phyloP scores from a whole-genome alignment of 2,329 filamentous ascomycete species.

The Exophiala alcalophila region DNA sequence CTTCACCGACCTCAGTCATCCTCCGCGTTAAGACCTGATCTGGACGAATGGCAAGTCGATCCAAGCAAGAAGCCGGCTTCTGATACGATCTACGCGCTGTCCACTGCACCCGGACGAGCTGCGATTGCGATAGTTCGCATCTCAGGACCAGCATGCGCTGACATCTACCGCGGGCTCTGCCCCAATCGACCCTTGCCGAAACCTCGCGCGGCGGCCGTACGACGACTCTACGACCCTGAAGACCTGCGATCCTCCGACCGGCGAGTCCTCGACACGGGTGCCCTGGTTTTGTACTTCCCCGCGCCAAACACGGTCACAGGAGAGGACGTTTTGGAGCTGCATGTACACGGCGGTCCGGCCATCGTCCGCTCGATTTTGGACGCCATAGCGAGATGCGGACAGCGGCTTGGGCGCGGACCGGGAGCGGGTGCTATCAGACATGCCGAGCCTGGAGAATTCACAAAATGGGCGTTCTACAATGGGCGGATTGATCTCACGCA shows the following conservation, averaged over 20 bases:
- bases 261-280: constrained; percentile 66
- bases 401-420: background rate
- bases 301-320: constrained; percentile 80
- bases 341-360: constrained; percentile 88
- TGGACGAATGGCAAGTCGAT: constrained; percentile 8
- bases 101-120: constrained; percentile 77
- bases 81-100: constrained; percentile 84
- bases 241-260: constrained; percentile 38
- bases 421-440: constrained; percentile 67
- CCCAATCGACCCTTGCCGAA: constrained; percentile 54
- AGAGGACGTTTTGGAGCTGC: constrained; percentile 86
- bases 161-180: constrained; percentile 65
- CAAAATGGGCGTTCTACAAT: constrained; percentile 85
- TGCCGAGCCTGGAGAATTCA: constrained; percentile 94
- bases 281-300: constrained; percentile 80
- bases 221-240: constrained; percentile 66
- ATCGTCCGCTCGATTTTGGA: constrained; percentile 81
- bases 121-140: constrained; percentile 88
- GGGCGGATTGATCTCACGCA: constrained; percentile 81
- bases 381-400: constrained; percentile 60
- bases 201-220: constrained; percentile 65
- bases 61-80: background rate
- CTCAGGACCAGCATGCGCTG: constrained; percentile 72
- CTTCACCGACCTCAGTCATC: constrained; percentile 9
- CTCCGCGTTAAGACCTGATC: constrained; percentile 4